Percentiles rank a stretch among this genome's conserved stretches.
phyloP scores from a whole-genome alignment of 331 rosid species.

The Quercus tomentella region DNA sequence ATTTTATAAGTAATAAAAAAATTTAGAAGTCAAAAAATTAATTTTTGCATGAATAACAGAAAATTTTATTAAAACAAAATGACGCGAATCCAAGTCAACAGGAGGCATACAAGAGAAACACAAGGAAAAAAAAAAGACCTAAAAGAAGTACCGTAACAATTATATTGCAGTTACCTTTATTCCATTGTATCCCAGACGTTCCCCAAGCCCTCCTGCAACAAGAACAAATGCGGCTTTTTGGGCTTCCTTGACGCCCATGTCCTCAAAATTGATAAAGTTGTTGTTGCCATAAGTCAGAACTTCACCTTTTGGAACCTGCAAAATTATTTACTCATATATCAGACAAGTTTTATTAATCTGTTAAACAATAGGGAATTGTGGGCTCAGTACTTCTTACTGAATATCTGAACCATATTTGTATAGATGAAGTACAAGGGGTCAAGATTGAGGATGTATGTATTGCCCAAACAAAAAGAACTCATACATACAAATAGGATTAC shows the following conservation, averaged over 20 bases:
- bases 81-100: no score
- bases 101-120: no score
- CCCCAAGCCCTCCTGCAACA: constrained; percentile 99
- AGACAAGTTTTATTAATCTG: neutral
- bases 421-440: neutral
- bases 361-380: neutral
- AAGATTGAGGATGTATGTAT: neutral
- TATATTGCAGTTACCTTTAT: constrained; percentile 52
- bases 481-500: neutral
- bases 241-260: constrained; percentile 67
- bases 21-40: no score
- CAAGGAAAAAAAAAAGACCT: no score
- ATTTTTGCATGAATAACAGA: no score
- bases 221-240: constrained; percentile 87
- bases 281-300: constrained; percentile 64
- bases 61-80: no score
- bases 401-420: neutral
- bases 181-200: constrained; percentile 94
- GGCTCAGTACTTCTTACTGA: neutral
- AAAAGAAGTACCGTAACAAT: no score
- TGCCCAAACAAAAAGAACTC: neutral
- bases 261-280: constrained; percentile 69
- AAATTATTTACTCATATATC: constrained; percentile 14
- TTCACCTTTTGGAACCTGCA: constrained; percentile 92
- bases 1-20: no score